Evolutionary conservation across 495 filamentous ascomycete species (phyloP).

Genomic region (Trichoderma erinaceum): DNA sequence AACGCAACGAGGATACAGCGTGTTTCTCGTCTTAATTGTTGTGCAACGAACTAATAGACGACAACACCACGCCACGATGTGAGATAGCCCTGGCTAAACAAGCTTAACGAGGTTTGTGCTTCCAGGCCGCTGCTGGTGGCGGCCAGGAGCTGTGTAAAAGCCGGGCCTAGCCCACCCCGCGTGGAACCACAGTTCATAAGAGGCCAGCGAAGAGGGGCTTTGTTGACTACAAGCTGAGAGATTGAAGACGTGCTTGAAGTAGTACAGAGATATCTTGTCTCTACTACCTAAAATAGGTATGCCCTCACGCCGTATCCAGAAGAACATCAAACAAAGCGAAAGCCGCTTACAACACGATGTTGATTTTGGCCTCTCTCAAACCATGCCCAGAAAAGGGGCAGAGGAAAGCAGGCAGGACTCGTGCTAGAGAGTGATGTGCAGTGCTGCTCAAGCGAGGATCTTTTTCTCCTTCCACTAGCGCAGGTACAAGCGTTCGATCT

Average conservation of each 20-base stretch:
- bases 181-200: not conserved
- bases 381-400: not conserved
- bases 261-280: too few species aligned
- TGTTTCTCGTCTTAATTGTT: too few species aligned
- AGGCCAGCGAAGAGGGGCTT: not conserved
- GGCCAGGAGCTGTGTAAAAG: not conserved
- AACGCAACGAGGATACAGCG: too few species aligned
- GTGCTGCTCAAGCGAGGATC: slow-evolving; percentile 1
- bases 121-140: not conserved
- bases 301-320: too few species aligned
- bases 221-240: not conserved
- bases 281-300: too few species aligned
- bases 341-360: too few species aligned
- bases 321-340: too few species aligned
- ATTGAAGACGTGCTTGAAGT: too few species aligned
- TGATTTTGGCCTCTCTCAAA: too few species aligned
- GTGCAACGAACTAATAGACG: not conserved
- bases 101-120: not conserved
- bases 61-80: not conserved
- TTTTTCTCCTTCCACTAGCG: slow-evolving; percentile 2
- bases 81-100: not conserved
- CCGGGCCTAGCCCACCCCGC: not conserved
- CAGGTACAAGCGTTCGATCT: slow-evolving; percentile 11
- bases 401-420: not conserved
- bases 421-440: slow-evolving; percentile 5